A percentile compares a stretch with the other conserved stretches of the same genome.
These are phyloP conservation scores for Tuber microsphaerosporum DNA, from an alignment of 495 filamentous ascomycete species.

Conservation along the genomic window DNA sequence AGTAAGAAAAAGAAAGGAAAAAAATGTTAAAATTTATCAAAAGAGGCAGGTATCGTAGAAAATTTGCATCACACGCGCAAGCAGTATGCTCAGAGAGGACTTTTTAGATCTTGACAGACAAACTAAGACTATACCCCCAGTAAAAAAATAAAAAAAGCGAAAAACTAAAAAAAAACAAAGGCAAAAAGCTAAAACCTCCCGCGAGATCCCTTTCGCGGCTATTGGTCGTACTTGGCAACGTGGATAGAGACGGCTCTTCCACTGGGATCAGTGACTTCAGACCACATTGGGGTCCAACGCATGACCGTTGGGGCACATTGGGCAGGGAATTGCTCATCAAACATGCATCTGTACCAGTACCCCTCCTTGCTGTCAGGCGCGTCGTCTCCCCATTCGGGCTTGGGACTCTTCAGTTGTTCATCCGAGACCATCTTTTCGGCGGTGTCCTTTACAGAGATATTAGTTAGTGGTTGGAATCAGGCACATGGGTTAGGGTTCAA, in stretches of 20 bases:
- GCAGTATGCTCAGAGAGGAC: background rate
- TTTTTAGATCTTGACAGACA: background rate
- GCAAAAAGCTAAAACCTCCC: background rate
- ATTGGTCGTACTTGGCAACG: constrained; percentile 33
- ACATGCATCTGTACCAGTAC: constrained; percentile 97
- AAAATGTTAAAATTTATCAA: background rate
- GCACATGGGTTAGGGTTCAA: too few relatives aligned
- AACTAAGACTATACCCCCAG: background rate
- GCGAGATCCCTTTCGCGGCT: background rate
- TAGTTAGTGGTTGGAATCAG: constrained; percentile 6
- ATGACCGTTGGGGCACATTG: constrained; percentile 86
- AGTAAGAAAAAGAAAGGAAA: background rate
- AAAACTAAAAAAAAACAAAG: background rate
- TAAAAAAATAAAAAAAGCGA: background rate
- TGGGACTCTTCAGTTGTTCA: constrained; percentile 95
- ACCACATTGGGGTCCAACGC: constrained; percentile 98
- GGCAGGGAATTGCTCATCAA: constrained; percentile 94
- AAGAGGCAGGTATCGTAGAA: background rate
- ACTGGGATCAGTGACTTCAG: constrained; percentile 87
- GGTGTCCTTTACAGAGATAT: constrained; percentile 52
- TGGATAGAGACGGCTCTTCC: constrained; percentile 49
- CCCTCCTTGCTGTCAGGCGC: constrained; percentile 90
- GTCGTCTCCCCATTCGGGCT: constrained; percentile 87
- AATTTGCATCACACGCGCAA: background rate
- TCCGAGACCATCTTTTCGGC: constrained; percentile 83